Evolutionary conservation across 2,329 filamentous ascomycete genomes (phyloP), one percentile per base, ranked within the genome.

Genomic region (Macrophomina tecta): DNA sequence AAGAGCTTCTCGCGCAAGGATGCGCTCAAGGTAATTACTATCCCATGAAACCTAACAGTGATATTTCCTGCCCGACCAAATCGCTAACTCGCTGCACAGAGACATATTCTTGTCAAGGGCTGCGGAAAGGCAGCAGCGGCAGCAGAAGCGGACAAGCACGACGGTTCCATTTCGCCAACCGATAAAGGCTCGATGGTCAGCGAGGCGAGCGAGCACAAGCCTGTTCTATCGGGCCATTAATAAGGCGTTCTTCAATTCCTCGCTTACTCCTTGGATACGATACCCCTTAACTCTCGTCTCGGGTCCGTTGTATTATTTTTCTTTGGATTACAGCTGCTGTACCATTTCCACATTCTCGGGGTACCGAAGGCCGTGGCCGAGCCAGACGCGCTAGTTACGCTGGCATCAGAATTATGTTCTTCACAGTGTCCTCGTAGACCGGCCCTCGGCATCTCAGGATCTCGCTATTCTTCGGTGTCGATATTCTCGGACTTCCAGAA

Each of bases 1-100:
- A 98, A 98, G 86, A 95, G 92, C 76, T 99, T 99, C 75, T 97
- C 94, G 3, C 86, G 95, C 68, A 98, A 98, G 77, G 95, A 98
- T 79, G 95, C 95, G 9, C 83, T 99, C 36, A 98, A 98, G 91
- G 95, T 98, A 82, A 73, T 79, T 71, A 11, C 2, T 14, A 7
- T 16, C 64, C 32, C n/a, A 34, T 5, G 30, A 5, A 28, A 38
- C n/a, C 8, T 14, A 14, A n/a, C 40, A 3, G 30, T 34, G 12
- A 14, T 18, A 11, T 52, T 45, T 56, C 5, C 18, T 16, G 14
- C 12, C 34, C 3, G 28, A 30, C 34, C 58, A 55, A 36, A 67
- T 63, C 40, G 69, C 77, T 79, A 68, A 79, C 68, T 51, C 23
- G 12, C 30, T 46, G 9, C 68, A 72, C 76, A 90, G 88, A 83